Base-by-base conservation (phyloP, 2,329 filamentous ascomycete genomes). In the Trichoderma oligosporum region DNA sequence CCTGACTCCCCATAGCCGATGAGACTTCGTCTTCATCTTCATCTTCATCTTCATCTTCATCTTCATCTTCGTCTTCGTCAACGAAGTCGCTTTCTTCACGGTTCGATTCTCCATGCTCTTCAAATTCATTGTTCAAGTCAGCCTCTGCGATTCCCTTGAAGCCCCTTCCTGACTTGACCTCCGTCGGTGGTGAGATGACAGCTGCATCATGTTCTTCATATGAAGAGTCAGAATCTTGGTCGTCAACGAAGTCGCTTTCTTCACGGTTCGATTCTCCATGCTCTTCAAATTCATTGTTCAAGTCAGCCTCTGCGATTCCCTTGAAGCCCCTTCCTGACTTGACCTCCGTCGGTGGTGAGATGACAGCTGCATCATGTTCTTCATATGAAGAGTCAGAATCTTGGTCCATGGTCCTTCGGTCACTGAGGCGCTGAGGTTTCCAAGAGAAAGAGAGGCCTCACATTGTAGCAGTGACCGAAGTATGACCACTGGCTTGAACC, bases 391-490 rank as follows among this genome's bases (percentile, higher is more conserved):
- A 59, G 51, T 64, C 62, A 54, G 61, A 57, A 59, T 68, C 64
- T 49, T 66, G 60, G 49, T 71, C 70, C 71, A 73, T 73, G 58
- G 48, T 68, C 61, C 45, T 59, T 58, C 53, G 58, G 64, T 63
- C 57, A 52, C 55, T 58, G 56, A 58, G 59, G 42, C 57, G 64
- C 60, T 59, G 58, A 61, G 33, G 25, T 46, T 46, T 54, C 53
- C 61, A 36, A 52, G 59, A 61, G 47, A 55, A 61, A 59, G 57
- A 48, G 59, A 63, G 61, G 63, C n/a, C n/a, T n/a, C n/a, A 68
- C 69, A 71, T 71, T 63, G 57, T 70, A 67, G 55, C 60, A 62
- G 41, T 20, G 41, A 55, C 52, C 41, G 20, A 29, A 29, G 20
- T 11, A 16, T 31, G 41, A 45, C 41, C 41, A 46, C 16, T 35